Percentiles rank a stretch among this genome's conserved stretches.
phyloP scores from a whole-genome alignment of 257 asterid genomes.

The Solanum tacnaense region DNA sequence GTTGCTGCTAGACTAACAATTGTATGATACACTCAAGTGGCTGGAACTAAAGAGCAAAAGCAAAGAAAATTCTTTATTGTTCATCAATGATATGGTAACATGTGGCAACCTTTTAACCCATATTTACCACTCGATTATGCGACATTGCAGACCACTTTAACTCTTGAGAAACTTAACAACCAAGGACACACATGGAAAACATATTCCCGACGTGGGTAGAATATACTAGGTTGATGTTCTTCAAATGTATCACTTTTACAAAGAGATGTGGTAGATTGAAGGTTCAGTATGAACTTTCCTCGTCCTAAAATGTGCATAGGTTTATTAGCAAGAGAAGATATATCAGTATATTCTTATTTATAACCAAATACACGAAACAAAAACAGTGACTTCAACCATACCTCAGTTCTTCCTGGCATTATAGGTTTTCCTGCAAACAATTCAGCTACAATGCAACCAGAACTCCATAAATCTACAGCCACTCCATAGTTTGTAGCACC shows the following conservation, averaged over 20 bases:
- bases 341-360: neutral
- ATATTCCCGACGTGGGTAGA: neutral
- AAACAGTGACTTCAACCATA: slow-evolving; percentile 7
- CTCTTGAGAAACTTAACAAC: neutral
- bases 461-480: slow-evolving; percentile 87
- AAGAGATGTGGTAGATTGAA: neutral
- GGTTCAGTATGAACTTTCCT: neutral
- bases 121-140: neutral
- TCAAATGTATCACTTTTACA: neutral
- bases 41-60: neutral
- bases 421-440: slow-evolving; percentile 74
- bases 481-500: slow-evolving; percentile 88
- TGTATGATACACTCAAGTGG: neutral
- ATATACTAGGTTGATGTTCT: neutral
- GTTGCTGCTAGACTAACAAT: neutral
- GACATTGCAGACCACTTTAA: neutral
- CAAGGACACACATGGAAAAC: neutral
- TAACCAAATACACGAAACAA: neutral
- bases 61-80: neutral
- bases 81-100: neutral
- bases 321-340: neutral
- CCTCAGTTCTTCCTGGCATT: slow-evolving; percentile 98
- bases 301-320: neutral
- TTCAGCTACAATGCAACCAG: slow-evolving; percentile 96
- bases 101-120: neutral